Evolutionary conservation across 2,329 filamentous ascomycete species (phyloP), one percentile per base, ranked within the genome.

Genomic region (Daldinia eschscholtzii): DNA sequence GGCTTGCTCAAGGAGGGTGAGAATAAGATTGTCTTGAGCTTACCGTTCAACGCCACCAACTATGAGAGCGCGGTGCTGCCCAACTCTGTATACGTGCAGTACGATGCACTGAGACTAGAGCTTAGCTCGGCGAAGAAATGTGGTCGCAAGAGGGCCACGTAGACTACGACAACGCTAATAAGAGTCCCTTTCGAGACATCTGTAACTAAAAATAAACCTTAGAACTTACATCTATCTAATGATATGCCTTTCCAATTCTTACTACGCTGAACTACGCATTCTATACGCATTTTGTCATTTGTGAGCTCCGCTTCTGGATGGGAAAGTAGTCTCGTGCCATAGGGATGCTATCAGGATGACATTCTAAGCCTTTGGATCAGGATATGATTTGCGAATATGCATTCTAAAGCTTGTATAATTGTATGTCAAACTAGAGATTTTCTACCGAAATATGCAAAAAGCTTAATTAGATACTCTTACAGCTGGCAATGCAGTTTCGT

Each of bases 101-200:
- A 91, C 70, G 89, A 91, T 79, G 88, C 89, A 1, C 73, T 91
- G 74, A 81, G 88, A 57, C 73, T 91, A 53, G 89, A 91, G 74
- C 75, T 91, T 10, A 61, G 69, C 46, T 72, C 50, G 9, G 52
- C 18, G 33, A 64, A 50, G 56, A 60, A 58, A 41, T 53, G 26
- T 13, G 62, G 65, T 15, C 53, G 55, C 42, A 53, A 57, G 53
- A 66, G 59, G 55, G 55, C 65, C 63, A 71, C 65, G 65, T 71
- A 68, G 63, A 53, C 12, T 44, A 37, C 18, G 37, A 23, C 2
- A 6, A 55, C 46, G 39, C 57, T 42, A 41, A 50, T 30, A n/a
- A 50, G 46, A 50, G 26, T 52, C 52, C 48, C 13, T 18, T 15
- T 35, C 33, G 7, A 35, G 15, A n/a, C n/a, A 13, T 46, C n/a